Evolutionary conservation across 1,284 basidiomycete genomes (phyloP).

Genomic region (Sporisorium iseilematis-ciliati): DNA sequence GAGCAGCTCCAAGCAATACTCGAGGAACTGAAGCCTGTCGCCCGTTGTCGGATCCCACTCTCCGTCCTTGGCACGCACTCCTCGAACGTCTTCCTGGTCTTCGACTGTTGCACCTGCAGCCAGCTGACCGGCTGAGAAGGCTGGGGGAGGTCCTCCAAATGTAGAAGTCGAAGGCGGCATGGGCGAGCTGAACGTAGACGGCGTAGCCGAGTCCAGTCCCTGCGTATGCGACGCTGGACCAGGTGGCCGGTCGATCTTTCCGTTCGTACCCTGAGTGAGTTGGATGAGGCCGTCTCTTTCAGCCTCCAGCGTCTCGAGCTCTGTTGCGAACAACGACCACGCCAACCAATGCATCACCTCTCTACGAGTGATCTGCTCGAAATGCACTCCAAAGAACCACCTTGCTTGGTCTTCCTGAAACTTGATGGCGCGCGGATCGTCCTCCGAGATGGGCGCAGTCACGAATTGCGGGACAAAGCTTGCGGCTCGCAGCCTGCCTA

Average conservation of each 20-base stretch:
- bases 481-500: conserved; percentile 44
- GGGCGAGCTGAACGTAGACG: conserved; percentile 35
- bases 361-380: conserved; percentile 51
- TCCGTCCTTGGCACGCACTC: conserved; percentile 19
- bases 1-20: conserved; percentile 58
- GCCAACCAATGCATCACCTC: conserved; percentile 67
- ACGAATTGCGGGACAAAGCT: conserved; percentile 58
- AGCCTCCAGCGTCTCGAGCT: conserved; percentile 54
- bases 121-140: neutral
- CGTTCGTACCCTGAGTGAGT: conserved; percentile 1
- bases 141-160: conserved; percentile 20
- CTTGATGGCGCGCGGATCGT: conserved; percentile 60
- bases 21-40: conserved; percentile 55
- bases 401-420: conserved; percentile 57
- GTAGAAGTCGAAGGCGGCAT: conserved; percentile 19
- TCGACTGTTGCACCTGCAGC: conserved; percentile 8
- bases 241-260: neutral
- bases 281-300: conserved; percentile 25
- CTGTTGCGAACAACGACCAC: conserved; percentile 60
- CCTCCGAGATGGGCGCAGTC: conserved; percentile 31
- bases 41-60: conserved; percentile 55
- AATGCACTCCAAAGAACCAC: conserved; percentile 57
- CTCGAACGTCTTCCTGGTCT: conserved; percentile 45
- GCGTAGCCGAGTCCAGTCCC: conserved; percentile 19
- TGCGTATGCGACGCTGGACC: neutral